Conservation (phyloP, 768 basidiomycete species). For the Calvatia gigantea region DNA sequence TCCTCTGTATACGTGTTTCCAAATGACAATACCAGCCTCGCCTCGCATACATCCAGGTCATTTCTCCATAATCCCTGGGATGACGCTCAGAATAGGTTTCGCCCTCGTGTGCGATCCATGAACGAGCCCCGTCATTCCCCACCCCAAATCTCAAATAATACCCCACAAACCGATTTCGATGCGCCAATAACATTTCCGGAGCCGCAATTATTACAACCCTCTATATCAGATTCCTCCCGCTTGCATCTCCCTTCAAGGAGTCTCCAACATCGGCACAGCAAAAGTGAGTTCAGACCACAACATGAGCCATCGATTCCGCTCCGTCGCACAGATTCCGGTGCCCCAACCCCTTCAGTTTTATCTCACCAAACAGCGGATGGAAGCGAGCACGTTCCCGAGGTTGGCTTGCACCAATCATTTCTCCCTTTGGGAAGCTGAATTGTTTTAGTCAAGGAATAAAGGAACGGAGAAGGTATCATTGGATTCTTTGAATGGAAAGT, state of each 20-base stretch:
- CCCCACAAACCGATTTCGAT: background rate
- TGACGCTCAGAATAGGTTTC: background rate
- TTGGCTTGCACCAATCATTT: background rate
- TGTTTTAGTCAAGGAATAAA: background rate
- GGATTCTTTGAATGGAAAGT: background rate
- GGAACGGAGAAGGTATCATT: background rate
- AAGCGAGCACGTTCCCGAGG: background rate
- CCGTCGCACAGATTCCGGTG: slow-evolving; percentile 22
- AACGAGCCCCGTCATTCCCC: background rate
- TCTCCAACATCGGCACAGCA: slow-evolving; percentile 34
- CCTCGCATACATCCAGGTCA: background rate
- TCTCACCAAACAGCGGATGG: slow-evolving; percentile 20
- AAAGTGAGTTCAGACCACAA: slow-evolving; percentile 30
- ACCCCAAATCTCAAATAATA: background rate
- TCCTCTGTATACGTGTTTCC: background rate
- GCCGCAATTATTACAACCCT: slow-evolving; percentile 43
- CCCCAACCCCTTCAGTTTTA: slow-evolving; percentile 32
- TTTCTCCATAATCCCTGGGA: slow-evolving; percentile 6
- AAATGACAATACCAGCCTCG: too few relatives aligned
- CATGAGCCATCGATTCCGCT: slow-evolving; percentile 12
- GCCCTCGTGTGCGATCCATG: slow-evolving; percentile 3
- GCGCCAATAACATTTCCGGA: slow-evolving; percentile 44
- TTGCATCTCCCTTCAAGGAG: slow-evolving; percentile 18
- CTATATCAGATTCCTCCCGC: slow-evolving; percentile 33
- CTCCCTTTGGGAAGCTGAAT: background rate